Evolutionary conservation across 441 rosid genomes (phyloP).

Genomic region (Biscutella laevigata): DNA sequence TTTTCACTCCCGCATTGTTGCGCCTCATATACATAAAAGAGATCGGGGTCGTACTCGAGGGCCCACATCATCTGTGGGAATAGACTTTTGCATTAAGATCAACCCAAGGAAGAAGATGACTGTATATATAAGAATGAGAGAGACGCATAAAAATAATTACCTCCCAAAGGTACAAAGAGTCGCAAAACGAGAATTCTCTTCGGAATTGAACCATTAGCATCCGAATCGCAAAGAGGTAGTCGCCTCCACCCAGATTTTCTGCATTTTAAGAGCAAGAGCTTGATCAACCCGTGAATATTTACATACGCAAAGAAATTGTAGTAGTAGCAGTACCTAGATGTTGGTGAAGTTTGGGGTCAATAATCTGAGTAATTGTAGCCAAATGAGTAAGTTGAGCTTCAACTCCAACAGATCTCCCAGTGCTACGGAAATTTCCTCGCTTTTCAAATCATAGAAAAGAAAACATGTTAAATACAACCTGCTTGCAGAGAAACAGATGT

Average conservation of each 20-base stretch:
- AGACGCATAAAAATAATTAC: slow-evolving; percentile 30
- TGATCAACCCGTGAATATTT: not conserved
- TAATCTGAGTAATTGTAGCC: slow-evolving; percentile 77
- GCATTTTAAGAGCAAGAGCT: slow-evolving; percentile 22
- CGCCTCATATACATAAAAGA: slow-evolving; percentile 57
- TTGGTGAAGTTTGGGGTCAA: slow-evolving; percentile 92
- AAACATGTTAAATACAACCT: not conserved
- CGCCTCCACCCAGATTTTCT: slow-evolving; percentile 94
- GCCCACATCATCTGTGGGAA: slow-evolving; percentile 96
- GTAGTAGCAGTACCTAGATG: slow-evolving; percentile 55
- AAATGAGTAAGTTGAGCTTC: slow-evolving; percentile 77
- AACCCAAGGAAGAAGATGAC: slow-evolving; percentile 2
- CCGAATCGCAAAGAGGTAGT: slow-evolving; percentile 86
- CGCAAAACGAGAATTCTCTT: slow-evolving; percentile 93
- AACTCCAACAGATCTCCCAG: slow-evolving; percentile 84
- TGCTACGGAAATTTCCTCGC: slow-evolving; percentile 93
- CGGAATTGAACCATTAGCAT: slow-evolving; percentile 98
- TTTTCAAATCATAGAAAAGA: slow-evolving; percentile 23
- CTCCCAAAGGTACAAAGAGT: slow-evolving; percentile 97
- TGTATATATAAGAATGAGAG: not conserved
- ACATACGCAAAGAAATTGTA: not conserved
- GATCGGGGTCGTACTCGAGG: slow-evolving; percentile 79
- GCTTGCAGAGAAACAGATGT: not conserved
- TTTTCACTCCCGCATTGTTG: slow-evolving; percentile 35
- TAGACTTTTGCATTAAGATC: not conserved